Evolutionary conservation across 768 basidiomycete species (phyloP).

Genomic region (Termitomyces sp.): DNA sequence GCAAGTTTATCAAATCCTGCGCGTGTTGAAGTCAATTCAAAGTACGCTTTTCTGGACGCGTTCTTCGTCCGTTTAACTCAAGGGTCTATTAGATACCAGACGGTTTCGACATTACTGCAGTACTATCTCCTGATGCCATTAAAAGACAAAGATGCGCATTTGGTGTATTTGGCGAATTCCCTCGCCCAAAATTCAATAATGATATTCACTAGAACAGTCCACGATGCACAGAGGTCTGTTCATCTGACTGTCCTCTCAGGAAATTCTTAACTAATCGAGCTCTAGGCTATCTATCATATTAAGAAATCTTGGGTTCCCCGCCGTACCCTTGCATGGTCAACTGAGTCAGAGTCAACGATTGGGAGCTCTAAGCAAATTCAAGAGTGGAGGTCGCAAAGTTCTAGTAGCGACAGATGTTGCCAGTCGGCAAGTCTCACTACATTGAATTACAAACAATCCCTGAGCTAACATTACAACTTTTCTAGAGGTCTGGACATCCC

Average conservation of each 20-base stretch:
- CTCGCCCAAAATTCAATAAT: conserved; percentile 92
- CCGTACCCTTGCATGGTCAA: conserved; percentile 94
- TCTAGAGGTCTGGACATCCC: conserved; percentile 90
- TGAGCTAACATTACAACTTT: neutral
- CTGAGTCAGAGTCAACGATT: conserved; percentile 90
- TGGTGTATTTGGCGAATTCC: conserved; percentile 84
- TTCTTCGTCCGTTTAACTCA: neutral
- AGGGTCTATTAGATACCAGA: conserved; percentile 73
- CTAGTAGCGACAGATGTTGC: conserved; percentile 97
- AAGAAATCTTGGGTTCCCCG: conserved; percentile 87
- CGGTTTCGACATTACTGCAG: conserved; percentile 91
- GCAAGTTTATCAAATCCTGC: conserved; percentile 94
- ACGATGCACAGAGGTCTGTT: conserved; percentile 78
- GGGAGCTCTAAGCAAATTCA: conserved; percentile 93
- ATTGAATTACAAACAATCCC: too few relatives aligned
- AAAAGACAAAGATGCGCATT: conserved; percentile 85
- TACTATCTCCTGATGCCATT: conserved; percentile 94
- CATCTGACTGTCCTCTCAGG: neutral
- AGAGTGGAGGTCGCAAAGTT: conserved; percentile 85
- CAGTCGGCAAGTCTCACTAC: conserved; percentile 54
- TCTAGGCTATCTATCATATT: conserved; percentile 80
- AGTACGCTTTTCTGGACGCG: conserved; percentile 45
- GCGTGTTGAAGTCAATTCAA: conserved; percentile 86
- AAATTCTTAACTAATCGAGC: neutral
- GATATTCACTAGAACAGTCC: conserved; percentile 92